Percentiles rank a stretch among this genome's conserved stretches.
phyloP scores from a whole-genome alignment of 352 stramenopile species.

The Globisporangium canariense region DNA sequence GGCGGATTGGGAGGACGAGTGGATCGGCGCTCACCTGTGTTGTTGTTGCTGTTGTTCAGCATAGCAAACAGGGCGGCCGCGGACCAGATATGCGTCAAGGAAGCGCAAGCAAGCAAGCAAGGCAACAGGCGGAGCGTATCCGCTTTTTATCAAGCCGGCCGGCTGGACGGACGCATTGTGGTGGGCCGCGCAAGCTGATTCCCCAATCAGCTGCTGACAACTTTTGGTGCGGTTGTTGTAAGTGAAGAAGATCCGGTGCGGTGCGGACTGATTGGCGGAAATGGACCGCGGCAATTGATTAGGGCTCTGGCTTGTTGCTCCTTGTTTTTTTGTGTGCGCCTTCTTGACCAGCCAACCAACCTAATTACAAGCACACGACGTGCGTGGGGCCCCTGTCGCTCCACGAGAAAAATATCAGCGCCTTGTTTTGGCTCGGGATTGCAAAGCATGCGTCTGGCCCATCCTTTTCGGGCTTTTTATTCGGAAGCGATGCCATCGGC shows the following conservation, averaged over 20 bases:
- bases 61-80: no score
- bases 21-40: background rate
- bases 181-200: background rate
- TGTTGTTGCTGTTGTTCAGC: no score
- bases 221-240: conserved; percentile 1
- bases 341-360: conserved; percentile 7
- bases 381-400: background rate
- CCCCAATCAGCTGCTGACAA: conserved; percentile 3
- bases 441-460: background rate
- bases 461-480: conserved; percentile 1
- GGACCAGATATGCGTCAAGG: background rate
- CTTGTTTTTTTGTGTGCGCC: background rate
- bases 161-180: no score
- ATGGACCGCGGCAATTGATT: background rate
- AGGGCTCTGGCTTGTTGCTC: background rate
- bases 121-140: no score
- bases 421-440: conserved; percentile 2
- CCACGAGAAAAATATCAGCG: conserved; percentile 8
- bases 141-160: no score
- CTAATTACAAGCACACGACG: background rate
- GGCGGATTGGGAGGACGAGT: background rate
- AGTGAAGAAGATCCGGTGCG: background rate
- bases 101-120: background rate
- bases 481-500: conserved; percentile 6
- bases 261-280: conserved; percentile 8